Conservation (phyloP, 805 yeast species). For the Priceomyces fermenticarens region DNA sequence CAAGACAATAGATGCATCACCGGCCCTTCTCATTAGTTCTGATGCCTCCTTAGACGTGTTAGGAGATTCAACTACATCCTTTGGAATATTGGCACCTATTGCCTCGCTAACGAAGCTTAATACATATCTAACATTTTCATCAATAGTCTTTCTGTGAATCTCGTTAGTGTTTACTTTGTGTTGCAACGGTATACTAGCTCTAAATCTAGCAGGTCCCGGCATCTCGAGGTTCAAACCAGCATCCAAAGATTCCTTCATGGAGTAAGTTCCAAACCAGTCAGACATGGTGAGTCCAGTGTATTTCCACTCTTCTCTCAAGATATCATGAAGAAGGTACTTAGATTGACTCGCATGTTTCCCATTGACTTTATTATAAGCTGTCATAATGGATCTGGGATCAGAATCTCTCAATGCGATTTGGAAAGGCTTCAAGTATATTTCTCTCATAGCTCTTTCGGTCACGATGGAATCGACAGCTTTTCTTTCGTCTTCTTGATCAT, state of each 20-base stretch:
- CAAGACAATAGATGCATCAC: conserved; percentile 25
- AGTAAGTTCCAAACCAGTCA: conserved; percentile 32
- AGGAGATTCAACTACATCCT: conserved; percentile 18
- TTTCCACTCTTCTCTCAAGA: conserved; percentile 27
- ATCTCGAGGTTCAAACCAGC: conserved; percentile 32
- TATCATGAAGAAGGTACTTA: conserved; percentile 18
- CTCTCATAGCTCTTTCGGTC: conserved; percentile 29
- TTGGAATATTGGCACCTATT: conserved; percentile 16
- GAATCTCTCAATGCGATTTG: conserved; percentile 28
- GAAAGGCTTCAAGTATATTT: conserved; percentile 33
- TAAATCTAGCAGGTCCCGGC: conserved; percentile 30
- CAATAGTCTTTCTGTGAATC: conserved; percentile 20
- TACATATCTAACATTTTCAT: conserved; percentile 25
- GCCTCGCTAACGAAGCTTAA: conserved; percentile 24
- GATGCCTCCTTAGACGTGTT: conserved; percentile 24
- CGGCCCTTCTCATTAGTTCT: conserved; percentile 17
- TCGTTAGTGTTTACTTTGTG: conserved; percentile 26
- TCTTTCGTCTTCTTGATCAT: conserved; percentile 32
- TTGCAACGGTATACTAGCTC: conserved; percentile 13
- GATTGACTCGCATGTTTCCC: conserved; percentile 28
- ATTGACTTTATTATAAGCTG: conserved; percentile 29
- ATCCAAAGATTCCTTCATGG: conserved; percentile 22
- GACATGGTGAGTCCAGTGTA: conserved; percentile 34
- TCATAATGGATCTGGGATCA: conserved; percentile 29
- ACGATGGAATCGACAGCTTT: conserved; percentile 25